phyloP scores from a whole-genome alignment of 768 basidiomycete genomes.

The Coprinopsis cinerea region DNA sequence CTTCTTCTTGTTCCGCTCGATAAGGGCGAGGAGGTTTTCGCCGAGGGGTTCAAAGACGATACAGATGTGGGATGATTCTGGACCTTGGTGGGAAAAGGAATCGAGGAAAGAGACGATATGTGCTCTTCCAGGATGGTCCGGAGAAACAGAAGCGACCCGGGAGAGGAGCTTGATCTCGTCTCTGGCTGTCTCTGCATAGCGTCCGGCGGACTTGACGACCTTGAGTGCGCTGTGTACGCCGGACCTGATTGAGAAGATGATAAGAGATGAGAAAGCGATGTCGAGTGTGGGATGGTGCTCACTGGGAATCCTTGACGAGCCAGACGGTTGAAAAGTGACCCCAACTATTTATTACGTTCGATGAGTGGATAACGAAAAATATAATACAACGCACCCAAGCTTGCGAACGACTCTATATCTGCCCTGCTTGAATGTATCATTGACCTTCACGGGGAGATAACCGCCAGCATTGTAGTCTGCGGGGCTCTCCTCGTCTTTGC shows the following conservation, averaged over 20 bases:
- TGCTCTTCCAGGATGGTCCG: slow-evolving; percentile 69
- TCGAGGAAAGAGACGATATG: slow-evolving; percentile 89
- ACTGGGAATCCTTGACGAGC: slow-evolving; percentile 79
- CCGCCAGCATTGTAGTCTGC: slow-evolving; percentile 80
- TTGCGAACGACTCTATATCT: slow-evolving; percentile 87
- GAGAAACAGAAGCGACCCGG: slow-evolving; percentile 64
- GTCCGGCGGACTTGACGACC: slow-evolving; percentile 89
- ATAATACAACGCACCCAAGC: slow-evolving; percentile 63
- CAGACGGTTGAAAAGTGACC: slow-evolving; percentile 95
- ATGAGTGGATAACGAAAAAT: slow-evolving; percentile 15
- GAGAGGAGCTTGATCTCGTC: slow-evolving; percentile 93
- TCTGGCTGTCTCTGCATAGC: slow-evolving; percentile 93
- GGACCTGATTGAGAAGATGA: slow-evolving; percentile 36
- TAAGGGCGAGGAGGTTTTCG: slow-evolving; percentile 68
- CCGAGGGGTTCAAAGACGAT: slow-evolving; percentile 88
- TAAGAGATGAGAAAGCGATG: slow-evolving; percentile 4
- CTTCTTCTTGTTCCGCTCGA: slow-evolving; percentile 75
- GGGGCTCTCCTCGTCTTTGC: slow-evolving; percentile 78
- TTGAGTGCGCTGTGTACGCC: slow-evolving; percentile 85
- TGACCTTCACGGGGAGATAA: slow-evolving; percentile 75
- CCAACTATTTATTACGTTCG: slow-evolving; percentile 52
- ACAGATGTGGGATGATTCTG: slow-evolving; percentile 75
- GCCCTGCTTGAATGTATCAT: slow-evolving; percentile 77
- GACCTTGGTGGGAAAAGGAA: slow-evolving; percentile 74
- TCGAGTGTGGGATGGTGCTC: slow-evolving; percentile 25